Evolutionary conservation across 2,329 filamentous ascomycete species (phyloP).

Genomic region (Talaromyces pinophilus): DNA sequence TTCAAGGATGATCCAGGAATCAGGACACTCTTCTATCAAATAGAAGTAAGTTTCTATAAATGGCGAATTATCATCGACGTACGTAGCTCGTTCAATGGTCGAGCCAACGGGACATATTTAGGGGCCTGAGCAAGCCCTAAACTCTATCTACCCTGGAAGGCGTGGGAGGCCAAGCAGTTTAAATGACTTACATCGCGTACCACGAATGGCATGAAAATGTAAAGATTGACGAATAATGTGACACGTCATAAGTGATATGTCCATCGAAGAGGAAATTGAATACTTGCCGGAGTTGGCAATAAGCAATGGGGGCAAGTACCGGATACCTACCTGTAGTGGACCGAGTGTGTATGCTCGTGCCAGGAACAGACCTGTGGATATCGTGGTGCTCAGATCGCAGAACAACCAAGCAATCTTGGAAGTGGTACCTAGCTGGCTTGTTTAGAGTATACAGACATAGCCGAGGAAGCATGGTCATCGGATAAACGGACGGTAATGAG

Average conservation of each 20-base stretch:
- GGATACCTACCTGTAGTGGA: too few relatives aligned
- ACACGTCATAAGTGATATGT: not conserved
- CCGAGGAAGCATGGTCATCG: conserved; percentile 6
- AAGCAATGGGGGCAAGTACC: not conserved
- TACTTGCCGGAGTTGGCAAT: not conserved
- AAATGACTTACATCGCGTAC: not conserved
- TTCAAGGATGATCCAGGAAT: not conserved
- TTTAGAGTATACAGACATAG: not conserved
- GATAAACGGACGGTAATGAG: not conserved
- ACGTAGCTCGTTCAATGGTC: not conserved
- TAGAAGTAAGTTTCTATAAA: not conserved
- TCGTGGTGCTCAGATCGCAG: conserved; percentile 4
- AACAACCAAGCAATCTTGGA: conserved; percentile 3
- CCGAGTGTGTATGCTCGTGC: not conserved
- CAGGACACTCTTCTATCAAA: not conserved
- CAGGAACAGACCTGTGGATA: not conserved
- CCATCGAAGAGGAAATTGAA: not conserved
- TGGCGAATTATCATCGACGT: not conserved
- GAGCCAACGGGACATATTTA: not conserved
- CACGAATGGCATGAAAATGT: not conserved
- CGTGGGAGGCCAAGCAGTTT: too few relatives aligned
- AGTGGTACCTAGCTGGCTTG: conserved; percentile 1
- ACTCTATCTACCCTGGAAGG: not conserved
- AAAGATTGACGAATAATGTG: not conserved
- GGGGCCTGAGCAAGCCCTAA: conserved; percentile 4